These are phyloP conservation scores for Rhodomyrtus tomentosa DNA, from an alignment of 345 rosid genomes.

Conservation along the genomic window DNA sequence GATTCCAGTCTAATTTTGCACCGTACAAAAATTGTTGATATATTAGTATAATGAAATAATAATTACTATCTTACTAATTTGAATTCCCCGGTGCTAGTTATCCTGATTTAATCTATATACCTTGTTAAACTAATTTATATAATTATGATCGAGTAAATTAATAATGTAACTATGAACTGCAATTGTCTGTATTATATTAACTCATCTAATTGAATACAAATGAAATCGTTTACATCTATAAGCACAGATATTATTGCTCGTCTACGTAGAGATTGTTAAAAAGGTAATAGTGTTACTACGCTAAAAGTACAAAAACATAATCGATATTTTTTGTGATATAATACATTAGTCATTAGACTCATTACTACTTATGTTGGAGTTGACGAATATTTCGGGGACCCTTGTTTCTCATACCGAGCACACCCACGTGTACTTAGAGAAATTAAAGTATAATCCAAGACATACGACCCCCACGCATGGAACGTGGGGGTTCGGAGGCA, in stretches of 20 bases:
- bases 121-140: not conserved
- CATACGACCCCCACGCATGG: no score
- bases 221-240: no score
- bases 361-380: no score
- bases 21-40: not conserved
- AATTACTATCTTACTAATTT: not conserved
- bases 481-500: no score
- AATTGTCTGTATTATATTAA: not conserved
- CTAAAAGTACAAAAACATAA: not conserved
- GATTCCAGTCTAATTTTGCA: not conserved
- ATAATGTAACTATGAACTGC: not conserved
- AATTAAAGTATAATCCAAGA: no score
- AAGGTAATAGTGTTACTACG: not conserved
- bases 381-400: no score
- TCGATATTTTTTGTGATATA: no score
- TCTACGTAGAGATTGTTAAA: not conserved
- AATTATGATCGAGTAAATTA: not conserved
- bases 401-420: no score
- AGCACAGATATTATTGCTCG: not conserved
- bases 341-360: no score
- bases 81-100: not conserved
- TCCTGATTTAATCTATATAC: not conserved
- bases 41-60: no score
- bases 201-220: not conserved
- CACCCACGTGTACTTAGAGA: no score